Evolutionary conservation across 2,329 filamentous ascomycete genomes (phyloP).

Genomic region (Fusarium camptoceras): DNA sequence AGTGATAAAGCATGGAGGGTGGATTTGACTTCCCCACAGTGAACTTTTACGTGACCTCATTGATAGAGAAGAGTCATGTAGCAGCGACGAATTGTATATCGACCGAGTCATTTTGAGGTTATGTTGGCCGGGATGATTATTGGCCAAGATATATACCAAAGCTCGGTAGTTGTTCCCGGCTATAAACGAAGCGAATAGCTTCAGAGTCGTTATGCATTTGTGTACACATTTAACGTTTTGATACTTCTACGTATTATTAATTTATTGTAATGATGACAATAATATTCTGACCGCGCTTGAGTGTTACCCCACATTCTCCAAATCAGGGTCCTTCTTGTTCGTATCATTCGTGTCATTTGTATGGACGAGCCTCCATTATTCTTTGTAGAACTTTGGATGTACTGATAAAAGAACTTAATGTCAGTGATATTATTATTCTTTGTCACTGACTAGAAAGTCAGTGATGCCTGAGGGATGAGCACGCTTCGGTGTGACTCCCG

Average conservation of each 20-base stretch:
- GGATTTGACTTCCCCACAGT: slow-evolving; percentile 28
- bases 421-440: background rate
- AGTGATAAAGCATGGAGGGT: slow-evolving; percentile 35
- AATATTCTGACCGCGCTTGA: background rate
- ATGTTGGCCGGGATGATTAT: background rate
- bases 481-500: background rate
- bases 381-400: background rate
- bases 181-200: background rate
- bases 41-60: slow-evolving; percentile 18
- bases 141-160: background rate
- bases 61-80: slow-evolving; percentile 17
- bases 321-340: no score
- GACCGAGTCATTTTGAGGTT: background rate
- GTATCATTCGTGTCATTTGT: background rate
- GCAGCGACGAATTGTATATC: background rate
- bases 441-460: background rate
- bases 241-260: background rate
- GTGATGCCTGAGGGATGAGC: background rate
- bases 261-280: background rate
- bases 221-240: background rate
- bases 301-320: background rate
- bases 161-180: background rate
- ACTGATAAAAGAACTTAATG: slow-evolving; percentile 6
- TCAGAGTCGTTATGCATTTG: background rate
- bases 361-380: background rate